Evolutionary conservation across 495 filamentous ascomycete genomes (phyloP).

Genomic region (Jackrogersella multiformis): DNA sequence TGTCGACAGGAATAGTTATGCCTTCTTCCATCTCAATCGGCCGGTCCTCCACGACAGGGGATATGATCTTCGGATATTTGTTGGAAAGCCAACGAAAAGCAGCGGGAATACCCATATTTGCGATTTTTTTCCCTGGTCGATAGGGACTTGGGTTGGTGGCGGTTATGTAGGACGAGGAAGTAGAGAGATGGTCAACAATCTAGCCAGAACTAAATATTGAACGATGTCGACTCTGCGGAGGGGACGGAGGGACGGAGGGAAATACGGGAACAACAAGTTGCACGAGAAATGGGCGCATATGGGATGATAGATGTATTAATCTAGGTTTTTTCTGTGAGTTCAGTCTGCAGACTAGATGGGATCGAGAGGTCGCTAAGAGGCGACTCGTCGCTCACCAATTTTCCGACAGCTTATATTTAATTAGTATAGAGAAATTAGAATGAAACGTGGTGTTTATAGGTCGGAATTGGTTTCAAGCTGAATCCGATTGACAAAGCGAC

Average conservation of each 20-base stretch:
- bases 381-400: conserved; percentile 8
- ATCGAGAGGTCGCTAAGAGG: conserved; percentile 2
- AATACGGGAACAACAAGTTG: conserved; percentile 49
- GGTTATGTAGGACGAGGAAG: neutral
- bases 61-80: conserved; percentile 97
- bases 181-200: neutral
- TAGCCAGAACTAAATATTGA: conserved; percentile 22
- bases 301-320: conserved; percentile 1
- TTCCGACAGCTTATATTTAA: neutral
- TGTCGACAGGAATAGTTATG: conserved; percentile 82
- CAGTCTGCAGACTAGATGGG: conserved; percentile 5
- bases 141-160: conserved; percentile 8
- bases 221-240: conserved; percentile 4
- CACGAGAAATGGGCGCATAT: conserved; percentile 14
- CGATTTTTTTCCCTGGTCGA: conserved; percentile 18
- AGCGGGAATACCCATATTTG: conserved; percentile 91
- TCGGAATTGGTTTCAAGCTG: neutral
- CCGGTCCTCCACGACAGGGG: conserved; percentile 85
- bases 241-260: conserved; percentile 35
- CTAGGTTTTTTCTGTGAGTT: conserved; percentile 5
- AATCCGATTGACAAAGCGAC: neutral
- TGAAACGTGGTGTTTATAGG: neutral
- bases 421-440: neutral
- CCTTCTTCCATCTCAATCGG: conserved; percentile 80
- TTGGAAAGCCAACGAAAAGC: conserved; percentile 92